Evolutionary conservation across 257 asterid species (phyloP), one percentile per base, ranked within the genome.

Genomic region (Apocynum venetum): DNA sequence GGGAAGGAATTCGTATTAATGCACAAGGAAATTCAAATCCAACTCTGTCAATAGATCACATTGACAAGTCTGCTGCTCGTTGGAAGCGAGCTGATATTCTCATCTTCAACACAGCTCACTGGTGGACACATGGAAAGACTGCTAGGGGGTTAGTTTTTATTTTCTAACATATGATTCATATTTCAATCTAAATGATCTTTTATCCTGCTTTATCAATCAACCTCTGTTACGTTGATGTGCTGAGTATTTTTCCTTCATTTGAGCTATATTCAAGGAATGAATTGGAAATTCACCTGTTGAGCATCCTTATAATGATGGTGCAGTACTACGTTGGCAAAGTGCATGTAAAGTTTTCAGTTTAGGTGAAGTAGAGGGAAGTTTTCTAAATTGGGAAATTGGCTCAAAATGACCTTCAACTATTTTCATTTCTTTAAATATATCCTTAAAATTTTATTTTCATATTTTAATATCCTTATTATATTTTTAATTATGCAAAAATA

Each of bases 91-190:
- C 97, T 70, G 99, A 96, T 78, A 96, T 96, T 87, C 96, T 96
- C 14, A 87, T 93, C 81, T 96, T 96, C 71, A 96, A 93, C 82
- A 96, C 99, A 0, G 99, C 92, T 51, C 99, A 96, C 71, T 96
- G 99, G 99, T 96, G 99, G 99, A 82, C 91, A 19, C 98, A 96
- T 77, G 98, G 99, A 65, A 96, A 96, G 90, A 96, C 98, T 61
- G 87, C 99, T 56, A 93, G 97, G 73, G 99, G 99, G 99, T 90
- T 77, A 52, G 80, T 79, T 68, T 36, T 15, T 51, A 19, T 14
- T 43, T 65, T 14, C 49, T 15, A 40, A 6, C 25, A 9, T 43
- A 41, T 25, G 60, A 55, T 57, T 46, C n/a, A 31, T 17, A 38
- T 40, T 53, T 25, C 49, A 17, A n/a, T 71, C n/a, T 70, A 14